These are phyloP conservation scores for Metschnikowia dekortorum DNA, from an alignment of 805 yeast genomes.

Conservation along the genomic window DNA sequence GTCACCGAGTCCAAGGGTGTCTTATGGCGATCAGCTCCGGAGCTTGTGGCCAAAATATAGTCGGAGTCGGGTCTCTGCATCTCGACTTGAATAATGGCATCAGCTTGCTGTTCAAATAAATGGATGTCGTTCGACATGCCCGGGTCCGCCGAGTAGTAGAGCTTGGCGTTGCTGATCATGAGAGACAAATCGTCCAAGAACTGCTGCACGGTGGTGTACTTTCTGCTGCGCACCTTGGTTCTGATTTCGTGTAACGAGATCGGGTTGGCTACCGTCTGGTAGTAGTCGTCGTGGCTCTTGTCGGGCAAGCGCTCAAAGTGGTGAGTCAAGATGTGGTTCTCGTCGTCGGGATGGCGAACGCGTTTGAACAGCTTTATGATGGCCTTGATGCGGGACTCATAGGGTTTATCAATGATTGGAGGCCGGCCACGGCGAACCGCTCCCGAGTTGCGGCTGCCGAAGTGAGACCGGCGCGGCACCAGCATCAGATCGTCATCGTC, in stretches of 20 bases:
- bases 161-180: constrained; percentile 70
- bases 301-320: constrained; percentile 84
- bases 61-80: constrained; percentile 78
- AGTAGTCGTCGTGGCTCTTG: constrained; percentile 51
- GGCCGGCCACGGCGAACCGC: constrained; percentile 84
- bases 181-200: constrained; percentile 74
- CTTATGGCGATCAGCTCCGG: constrained; percentile 52
- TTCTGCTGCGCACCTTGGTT: constrained; percentile 79
- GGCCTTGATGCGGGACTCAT: constrained; percentile 86
- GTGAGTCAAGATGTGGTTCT: constrained; percentile 47
- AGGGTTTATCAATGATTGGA: constrained; percentile 85
- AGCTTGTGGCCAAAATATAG: constrained; percentile 42
- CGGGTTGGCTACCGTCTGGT: constrained; percentile 51
- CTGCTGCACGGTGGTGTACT: constrained; percentile 68
- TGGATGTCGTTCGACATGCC: constrained; percentile 58
- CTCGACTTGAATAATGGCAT: constrained; percentile 58
- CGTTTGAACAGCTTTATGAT: constrained; percentile 78
- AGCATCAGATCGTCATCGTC: constrained; percentile 16
- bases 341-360: constrained; percentile 49
- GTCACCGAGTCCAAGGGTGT: constrained; percentile 77
- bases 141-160: constrained; percentile 49
- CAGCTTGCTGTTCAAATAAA: constrained; percentile 58
- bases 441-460: constrained; percentile 18
- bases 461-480: constrained; percentile 3
- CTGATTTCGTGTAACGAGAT: constrained; percentile 69